Conservation (phyloP, 257 asterid species). For the Solanum raphanifolium region DNA sequence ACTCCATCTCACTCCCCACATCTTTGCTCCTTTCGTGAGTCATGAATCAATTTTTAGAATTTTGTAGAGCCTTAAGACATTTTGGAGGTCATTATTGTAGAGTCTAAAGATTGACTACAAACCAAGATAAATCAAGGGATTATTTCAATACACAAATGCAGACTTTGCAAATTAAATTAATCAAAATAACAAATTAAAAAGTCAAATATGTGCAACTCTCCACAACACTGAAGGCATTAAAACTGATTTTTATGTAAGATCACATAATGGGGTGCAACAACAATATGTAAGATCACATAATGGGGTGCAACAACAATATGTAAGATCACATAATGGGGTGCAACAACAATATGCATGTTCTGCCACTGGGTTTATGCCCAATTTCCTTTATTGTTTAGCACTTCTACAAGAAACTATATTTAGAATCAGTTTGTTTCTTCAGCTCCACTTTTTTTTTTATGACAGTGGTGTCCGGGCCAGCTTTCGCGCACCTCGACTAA, state of each 20-base stretch:
- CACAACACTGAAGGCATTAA: not conserved
- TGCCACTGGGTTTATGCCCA: not conserved
- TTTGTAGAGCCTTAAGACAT: not conserved
- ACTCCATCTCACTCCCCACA: not conserved
- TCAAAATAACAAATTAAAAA: not conserved
- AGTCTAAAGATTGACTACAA: not conserved
- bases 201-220: not conserved
- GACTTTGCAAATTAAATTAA: not conserved
- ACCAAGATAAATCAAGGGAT: not conserved
- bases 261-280: not conserved
- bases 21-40: not conserved
- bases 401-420: not conserved
- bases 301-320: no score
- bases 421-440: not conserved
- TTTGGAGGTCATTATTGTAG: not conserved
- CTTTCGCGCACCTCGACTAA: not conserved
- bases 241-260: not conserved
- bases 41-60: not conserved
- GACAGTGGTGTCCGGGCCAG: not conserved
- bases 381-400: not conserved
- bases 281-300: not conserved
- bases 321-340: not conserved
- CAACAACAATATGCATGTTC: not conserved
- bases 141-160: not conserved
- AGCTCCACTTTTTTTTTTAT: not conserved